phyloP scores from a whole-genome alignment of 768 basidiomycete species.

The Boletus rubescentipes region DNA sequence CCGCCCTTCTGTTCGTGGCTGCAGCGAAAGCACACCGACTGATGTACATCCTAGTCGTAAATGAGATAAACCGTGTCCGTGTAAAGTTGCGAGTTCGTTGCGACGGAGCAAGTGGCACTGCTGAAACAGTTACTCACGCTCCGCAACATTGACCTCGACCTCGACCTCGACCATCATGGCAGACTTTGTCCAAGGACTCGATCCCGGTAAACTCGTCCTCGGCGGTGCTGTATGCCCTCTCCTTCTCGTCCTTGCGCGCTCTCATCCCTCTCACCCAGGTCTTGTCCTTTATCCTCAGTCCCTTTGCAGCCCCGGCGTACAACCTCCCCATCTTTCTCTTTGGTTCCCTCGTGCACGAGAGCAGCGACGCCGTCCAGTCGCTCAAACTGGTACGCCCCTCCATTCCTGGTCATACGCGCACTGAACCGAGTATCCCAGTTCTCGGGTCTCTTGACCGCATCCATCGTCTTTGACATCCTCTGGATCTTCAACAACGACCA shows the following conservation, averaged over 20 bases:
- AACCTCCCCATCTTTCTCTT: constrained; percentile 85
- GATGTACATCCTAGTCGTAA: too few species aligned
- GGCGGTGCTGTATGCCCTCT: constrained; percentile 52
- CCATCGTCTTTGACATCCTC: constrained; percentile 66
- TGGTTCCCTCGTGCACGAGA: constrained; percentile 72
- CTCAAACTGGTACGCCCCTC: constrained; percentile 56
- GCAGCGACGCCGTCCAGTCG: constrained; percentile 59
- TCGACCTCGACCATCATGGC: constrained; percentile 41
- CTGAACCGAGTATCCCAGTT: too few species aligned
- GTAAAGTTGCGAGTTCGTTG: too few species aligned
- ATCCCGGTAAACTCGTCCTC: constrained; percentile 68
- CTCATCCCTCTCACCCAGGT: constrained; percentile 36
- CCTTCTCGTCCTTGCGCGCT: neutral
- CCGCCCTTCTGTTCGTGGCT: too few species aligned
- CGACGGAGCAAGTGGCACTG: too few species aligned
- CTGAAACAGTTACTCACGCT: too few species aligned
- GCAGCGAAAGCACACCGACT: too few species aligned
- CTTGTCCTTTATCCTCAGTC: constrained; percentile 56
- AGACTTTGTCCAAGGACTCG: constrained; percentile 70
- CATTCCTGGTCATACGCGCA: too few species aligned
- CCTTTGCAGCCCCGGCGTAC: constrained; percentile 63
- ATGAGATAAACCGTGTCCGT: too few species aligned
- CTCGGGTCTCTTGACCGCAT: constrained; percentile 57
- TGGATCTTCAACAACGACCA: constrained; percentile 64
- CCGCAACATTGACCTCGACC: too few species aligned